Percentiles rank a stretch among this genome's conserved stretches.
Conservation (phyloP, 192 early-diverging fungal genomes). For the Kappamyces sp. region DNA sequence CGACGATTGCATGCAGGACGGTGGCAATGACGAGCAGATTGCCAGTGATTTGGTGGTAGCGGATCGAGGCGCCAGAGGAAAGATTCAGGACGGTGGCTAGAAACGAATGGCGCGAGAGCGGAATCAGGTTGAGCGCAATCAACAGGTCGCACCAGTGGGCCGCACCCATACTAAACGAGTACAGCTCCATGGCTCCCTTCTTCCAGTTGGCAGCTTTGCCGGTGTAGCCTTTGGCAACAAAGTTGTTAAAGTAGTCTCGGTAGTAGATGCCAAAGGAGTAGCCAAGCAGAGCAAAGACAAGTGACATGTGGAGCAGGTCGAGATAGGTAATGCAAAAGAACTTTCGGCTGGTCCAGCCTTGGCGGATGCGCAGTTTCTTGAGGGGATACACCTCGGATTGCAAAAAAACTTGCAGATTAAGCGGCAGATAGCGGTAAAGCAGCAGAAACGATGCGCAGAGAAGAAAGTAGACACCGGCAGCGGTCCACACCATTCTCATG, state of each 20-base stretch:
- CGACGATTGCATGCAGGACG: not conserved
- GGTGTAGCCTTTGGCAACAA: not conserved
- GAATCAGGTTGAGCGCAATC: slow-evolving; percentile 7
- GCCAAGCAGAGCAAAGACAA: not conserved
- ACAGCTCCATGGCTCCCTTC: too few species aligned
- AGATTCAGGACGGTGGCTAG: not conserved
- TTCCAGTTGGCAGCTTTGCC: not conserved
- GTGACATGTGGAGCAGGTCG: too few species aligned
- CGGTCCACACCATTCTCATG: not conserved
- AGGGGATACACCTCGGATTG: not conserved
- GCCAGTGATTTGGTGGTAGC: slow-evolving; percentile 7
- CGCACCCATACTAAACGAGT: not conserved
- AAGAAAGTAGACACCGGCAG: not conserved
- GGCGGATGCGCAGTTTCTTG: not conserved
- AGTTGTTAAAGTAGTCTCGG: not conserved
- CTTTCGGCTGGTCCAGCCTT: not conserved
- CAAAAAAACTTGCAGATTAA: not conserved
- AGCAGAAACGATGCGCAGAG: not conserved
- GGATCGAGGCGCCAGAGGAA: slow-evolving; percentile 3
- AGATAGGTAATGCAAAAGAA: not conserved
- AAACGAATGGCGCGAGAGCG: slow-evolving; percentile 7
- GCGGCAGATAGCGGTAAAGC: not conserved
- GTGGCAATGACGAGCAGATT: not conserved
- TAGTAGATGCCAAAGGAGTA: not conserved
- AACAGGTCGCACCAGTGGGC: slow-evolving; percentile 7